Evolutionary conservation across 345 rosid genomes (phyloP).

Genomic region (Populus ilicifolia): DNA sequence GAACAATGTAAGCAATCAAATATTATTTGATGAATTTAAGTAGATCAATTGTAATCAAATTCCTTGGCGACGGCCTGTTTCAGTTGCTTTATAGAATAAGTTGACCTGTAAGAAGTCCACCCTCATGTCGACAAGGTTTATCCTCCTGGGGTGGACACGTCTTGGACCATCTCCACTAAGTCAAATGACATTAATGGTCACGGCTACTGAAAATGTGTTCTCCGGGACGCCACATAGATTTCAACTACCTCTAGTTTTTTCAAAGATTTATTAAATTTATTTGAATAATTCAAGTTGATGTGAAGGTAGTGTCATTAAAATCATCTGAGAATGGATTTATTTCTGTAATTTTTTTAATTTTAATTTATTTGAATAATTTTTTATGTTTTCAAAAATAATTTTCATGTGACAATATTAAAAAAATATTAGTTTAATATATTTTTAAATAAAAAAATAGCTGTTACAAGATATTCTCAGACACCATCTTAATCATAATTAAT

Average conservation of each 20-base stretch:
- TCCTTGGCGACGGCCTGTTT: neutral
- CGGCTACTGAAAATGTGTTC: neutral
- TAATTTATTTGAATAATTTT: no score
- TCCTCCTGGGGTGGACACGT: neutral
- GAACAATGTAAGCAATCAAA: neutral
- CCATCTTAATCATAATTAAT: no score
- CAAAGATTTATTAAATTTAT: neutral
- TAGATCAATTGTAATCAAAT: neutral
- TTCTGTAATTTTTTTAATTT: no score
- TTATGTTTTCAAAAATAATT: no score
- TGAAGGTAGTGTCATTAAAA: no score
- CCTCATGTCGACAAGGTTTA: neutral
- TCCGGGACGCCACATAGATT: neutral
- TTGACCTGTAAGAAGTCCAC: neutral
- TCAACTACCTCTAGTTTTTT: no score
- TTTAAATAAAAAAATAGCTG: no score
- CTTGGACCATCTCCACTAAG: fast-evolving
- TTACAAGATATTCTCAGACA: no score
- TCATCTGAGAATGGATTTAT: no score
- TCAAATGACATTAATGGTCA: neutral
- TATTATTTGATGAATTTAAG: neutral
- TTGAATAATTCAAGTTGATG: no score
- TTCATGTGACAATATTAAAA: no score
- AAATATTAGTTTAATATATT: no score
- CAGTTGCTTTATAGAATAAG: neutral